Evolutionary conservation across 1,284 basidiomycete species (phyloP).

Genomic region (Puccinia novopanici): DNA sequence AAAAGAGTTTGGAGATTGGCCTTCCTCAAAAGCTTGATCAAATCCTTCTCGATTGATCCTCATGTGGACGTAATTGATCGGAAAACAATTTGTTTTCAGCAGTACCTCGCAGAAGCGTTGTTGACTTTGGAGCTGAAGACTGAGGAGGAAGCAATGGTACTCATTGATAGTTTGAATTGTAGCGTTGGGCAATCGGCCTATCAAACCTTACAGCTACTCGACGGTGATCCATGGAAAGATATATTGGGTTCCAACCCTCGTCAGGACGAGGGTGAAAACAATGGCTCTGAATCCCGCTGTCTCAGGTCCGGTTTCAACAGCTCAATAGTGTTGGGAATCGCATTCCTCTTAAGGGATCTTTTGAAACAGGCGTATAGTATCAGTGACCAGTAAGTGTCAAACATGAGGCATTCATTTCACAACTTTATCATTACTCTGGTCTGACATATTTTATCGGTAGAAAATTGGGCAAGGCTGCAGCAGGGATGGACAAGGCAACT

Average conservation of each 20-base stretch:
- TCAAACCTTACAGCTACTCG: constrained; percentile 65
- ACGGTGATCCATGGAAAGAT: constrained; percentile 43
- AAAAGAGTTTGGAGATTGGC: constrained; percentile 81
- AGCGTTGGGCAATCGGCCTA: constrained; percentile 81
- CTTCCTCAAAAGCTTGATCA: constrained; percentile 78
- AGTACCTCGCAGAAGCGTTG: constrained; percentile 93
- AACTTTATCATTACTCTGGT: not conserved
- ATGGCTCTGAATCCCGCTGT: not conserved
- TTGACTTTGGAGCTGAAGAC: constrained; percentile 89
- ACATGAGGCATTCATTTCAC: constrained; percentile 41
- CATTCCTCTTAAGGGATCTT: constrained; percentile 79
- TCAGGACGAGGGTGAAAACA: constrained; percentile 58
- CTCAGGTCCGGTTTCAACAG: constrained; percentile 57
- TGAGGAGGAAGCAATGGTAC: constrained; percentile 83
- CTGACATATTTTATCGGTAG: not conserved
- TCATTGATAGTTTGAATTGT: constrained; percentile 77
- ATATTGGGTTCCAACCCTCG: constrained; percentile 53
- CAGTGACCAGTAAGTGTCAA: constrained; percentile 73
- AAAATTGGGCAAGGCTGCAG: constrained; percentile 40
- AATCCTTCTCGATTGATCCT: constrained; percentile 73
- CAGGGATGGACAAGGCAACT: constrained; percentile 6
- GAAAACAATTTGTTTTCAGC: constrained; percentile 77
- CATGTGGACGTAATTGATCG: constrained; percentile 57
- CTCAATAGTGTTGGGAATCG: constrained; percentile 74
- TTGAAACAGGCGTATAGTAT: constrained; percentile 77